Conservation (phyloP, 2,329 filamentous ascomycete species). For the Fusarium siculi region DNA sequence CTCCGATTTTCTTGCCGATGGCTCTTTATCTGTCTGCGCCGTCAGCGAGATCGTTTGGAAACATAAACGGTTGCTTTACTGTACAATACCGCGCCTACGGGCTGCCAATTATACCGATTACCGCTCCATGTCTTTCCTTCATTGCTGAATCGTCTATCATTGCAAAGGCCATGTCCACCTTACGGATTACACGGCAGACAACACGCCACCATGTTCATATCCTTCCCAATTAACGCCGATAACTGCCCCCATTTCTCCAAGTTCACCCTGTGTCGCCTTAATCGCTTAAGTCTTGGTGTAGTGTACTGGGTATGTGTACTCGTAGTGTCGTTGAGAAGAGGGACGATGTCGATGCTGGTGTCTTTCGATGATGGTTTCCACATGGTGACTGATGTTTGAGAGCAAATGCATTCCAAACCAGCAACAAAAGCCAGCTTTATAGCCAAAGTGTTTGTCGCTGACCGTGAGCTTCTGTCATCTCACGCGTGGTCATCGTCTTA, state of each 20-base stretch:
- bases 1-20: neutral
- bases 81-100: neutral
- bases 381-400: neutral
- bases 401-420: no score
- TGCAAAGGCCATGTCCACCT: constrained; percentile 38
- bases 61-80: neutral
- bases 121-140: neutral
- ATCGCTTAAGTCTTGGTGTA: constrained; percentile 60
- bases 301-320: constrained; percentile 55
- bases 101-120: neutral
- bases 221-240: constrained; percentile 66
- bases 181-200: constrained; percentile 60
- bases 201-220: constrained; percentile 64
- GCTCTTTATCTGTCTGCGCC: neutral
- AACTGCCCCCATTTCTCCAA: constrained; percentile 54
- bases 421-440: neutral
- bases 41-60: neutral
- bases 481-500: neutral
- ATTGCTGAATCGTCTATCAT: neutral
- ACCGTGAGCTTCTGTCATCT: neutral
- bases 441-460: neutral
- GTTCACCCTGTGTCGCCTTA: neutral
- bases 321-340: constrained; percentile 66
- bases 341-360: constrained; percentile 55
- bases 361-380: constrained; percentile 7